A percentile compares a stretch with the other conserved stretches of the same genome.
Conservation (phyloP, 2,329 filamentous ascomycete species). For the Cyphellophora europaea region DNA sequence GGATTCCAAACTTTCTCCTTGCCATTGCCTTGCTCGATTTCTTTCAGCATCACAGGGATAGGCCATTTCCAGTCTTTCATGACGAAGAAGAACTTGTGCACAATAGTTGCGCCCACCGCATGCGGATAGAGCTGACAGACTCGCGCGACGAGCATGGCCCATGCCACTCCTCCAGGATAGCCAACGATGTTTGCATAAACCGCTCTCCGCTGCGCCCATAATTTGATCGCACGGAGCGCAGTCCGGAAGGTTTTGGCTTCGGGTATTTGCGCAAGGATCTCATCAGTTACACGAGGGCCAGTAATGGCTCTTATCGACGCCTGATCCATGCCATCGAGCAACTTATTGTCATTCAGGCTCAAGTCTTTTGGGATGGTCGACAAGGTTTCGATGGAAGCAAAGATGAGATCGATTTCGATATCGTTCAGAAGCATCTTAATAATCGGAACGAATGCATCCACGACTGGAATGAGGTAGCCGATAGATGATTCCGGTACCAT, state of each 20-base stretch:
- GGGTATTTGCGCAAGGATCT: conserved; percentile 81
- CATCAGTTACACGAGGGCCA: conserved; percentile 86
- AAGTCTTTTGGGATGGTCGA: conserved; percentile 64
- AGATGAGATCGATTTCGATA: conserved; percentile 93
- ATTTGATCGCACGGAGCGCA: conserved; percentile 83
- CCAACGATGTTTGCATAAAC: conserved; percentile 96
- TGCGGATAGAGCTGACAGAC: conserved; percentile 95
- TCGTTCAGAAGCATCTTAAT: conserved; percentile 90
- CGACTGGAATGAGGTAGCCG: conserved; percentile 73
- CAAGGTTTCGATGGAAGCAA: conserved; percentile 62
- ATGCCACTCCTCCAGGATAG: conserved; percentile 92
- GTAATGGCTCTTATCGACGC: conserved; percentile 82
- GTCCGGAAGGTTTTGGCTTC: conserved; percentile 83
- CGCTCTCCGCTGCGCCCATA: conserved; percentile 86
- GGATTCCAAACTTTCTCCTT: conserved; percentile 92
- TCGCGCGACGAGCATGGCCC: conserved; percentile 93
- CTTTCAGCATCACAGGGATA: conserved; percentile 80
- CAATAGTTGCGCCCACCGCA: conserved; percentile 77
- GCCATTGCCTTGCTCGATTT: conserved; percentile 71
- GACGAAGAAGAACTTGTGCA: conserved; percentile 89
- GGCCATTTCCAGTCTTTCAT: conserved; percentile 92
- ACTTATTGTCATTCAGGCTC: conserved; percentile 70
- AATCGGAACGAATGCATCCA: conserved; percentile 88
- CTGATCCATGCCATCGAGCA: conserved; percentile 79
- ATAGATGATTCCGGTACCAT: conserved; percentile 73